A percentile compares a stretch with the other conserved stretches of the same genome.
These are phyloP conservation scores for Termitomyces sp. DNA, from an alignment of 768 basidiomycete genomes.

Conservation along the genomic window DNA sequence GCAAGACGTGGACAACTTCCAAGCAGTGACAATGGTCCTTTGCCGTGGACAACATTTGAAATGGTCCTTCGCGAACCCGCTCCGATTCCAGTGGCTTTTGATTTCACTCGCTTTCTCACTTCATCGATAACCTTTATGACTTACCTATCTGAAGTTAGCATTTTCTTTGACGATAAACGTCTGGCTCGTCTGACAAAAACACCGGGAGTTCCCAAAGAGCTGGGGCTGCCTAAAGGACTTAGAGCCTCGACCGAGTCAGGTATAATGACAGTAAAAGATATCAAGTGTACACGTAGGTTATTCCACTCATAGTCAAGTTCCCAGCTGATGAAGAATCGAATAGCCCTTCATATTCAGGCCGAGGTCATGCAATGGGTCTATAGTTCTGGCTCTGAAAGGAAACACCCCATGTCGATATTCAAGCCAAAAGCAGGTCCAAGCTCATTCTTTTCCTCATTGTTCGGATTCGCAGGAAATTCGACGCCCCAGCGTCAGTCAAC, in stretches of 20 bases:
- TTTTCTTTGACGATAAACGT: constrained; percentile 79
- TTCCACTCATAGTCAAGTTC: constrained; percentile 2
- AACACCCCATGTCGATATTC: constrained; percentile 29
- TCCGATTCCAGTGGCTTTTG: constrained; percentile 79
- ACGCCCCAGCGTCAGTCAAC: constrained; percentile 33
- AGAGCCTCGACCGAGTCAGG: constrained; percentile 50
- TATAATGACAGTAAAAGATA: constrained; percentile 64
- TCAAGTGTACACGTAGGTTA: constrained; percentile 61
- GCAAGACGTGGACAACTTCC: constrained; percentile 75
- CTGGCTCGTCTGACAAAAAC: constrained; percentile 66
- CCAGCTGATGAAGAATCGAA: constrained; percentile 2
- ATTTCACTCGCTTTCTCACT: constrained; percentile 84
- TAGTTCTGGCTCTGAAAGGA: constrained; percentile 59
- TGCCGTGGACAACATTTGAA: constrained; percentile 82
- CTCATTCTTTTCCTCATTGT: constrained; percentile 49
- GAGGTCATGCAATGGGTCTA: constrained; percentile 82
- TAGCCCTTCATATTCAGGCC: constrained; percentile 75
- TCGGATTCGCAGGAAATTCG: constrained; percentile 32
- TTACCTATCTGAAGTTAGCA: constrained; percentile 67
- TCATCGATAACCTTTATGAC: constrained; percentile 95
- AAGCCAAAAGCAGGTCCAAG: constrained; percentile 27
- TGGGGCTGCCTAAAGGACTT: constrained; percentile 55
- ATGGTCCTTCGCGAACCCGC: constrained; percentile 82
- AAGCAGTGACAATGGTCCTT: constrained; percentile 22
- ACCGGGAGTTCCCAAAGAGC: constrained; percentile 42